Conservation (phyloP, 2,329 filamentous ascomycete genomes). For the Alternaria sp. region DNA sequence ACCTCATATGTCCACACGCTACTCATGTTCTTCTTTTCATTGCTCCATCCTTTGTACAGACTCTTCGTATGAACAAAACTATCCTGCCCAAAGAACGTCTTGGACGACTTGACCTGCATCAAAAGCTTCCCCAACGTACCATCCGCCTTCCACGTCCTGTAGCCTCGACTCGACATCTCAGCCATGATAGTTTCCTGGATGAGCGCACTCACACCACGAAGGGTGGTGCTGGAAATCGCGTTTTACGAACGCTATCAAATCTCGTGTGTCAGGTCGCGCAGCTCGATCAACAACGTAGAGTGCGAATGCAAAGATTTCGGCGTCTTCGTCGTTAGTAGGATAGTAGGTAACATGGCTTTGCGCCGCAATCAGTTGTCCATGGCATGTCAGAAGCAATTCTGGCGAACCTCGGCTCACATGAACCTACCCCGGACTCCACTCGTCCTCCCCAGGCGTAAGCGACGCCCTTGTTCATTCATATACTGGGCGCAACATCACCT, state of each 20-base stretch:
- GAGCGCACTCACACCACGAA: background rate
- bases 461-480: conserved; percentile 1
- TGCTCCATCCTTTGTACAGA: background rate
- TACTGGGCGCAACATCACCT: conserved; percentile 2
- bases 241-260: background rate
- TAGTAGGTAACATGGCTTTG: background rate
- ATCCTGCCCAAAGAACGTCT: background rate
- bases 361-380: conserved; percentile 6
- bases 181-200: background rate
- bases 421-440: conserved; percentile 19
- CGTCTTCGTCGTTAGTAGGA: background rate
- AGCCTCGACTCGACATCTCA: background rate
- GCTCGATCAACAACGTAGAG: background rate
- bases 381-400: conserved; percentile 4
- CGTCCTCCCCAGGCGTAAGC: background rate
- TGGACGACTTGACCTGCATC: background rate
- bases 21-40: background rate
- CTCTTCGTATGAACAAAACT: background rate
- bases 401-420: conserved; percentile 14
- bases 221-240: background rate
- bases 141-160: background rate
- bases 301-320: background rate
- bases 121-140: background rate
- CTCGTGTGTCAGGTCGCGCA: background rate
- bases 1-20: background rate